These are phyloP conservation scores for Nakataea oryzae DNA, from an alignment of 2,329 filamentous ascomycete genomes.

Conservation along the genomic window DNA sequence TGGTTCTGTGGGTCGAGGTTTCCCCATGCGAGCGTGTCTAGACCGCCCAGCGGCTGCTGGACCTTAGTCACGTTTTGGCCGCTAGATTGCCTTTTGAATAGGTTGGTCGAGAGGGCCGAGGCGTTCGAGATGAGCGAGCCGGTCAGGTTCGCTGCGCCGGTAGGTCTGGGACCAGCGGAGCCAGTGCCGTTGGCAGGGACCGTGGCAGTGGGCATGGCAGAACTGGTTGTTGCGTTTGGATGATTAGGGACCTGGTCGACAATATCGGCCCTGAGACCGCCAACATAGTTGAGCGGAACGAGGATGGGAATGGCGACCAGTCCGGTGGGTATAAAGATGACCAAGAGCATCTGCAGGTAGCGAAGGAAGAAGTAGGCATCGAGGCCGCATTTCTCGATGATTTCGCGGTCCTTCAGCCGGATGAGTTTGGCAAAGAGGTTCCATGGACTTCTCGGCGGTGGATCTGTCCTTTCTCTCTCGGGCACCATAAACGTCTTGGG, in stretches of 20 bases:
- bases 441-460: constrained; percentile 50
- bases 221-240: constrained; percentile 18
- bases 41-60: constrained; percentile 27
- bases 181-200: not conserved
- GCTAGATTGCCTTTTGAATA: not conserved
- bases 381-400: constrained; percentile 91
- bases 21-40: constrained; percentile 80
- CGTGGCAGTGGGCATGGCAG: constrained; percentile 18
- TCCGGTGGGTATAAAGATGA: constrained; percentile 84
- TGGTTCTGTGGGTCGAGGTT: constrained; percentile 64
- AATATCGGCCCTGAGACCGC: constrained; percentile 52
- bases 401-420: constrained; percentile 61
- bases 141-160: not conserved
- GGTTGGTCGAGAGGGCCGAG: not conserved
- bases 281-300: constrained; percentile 72
- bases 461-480: constrained; percentile 70
- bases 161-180: not conserved
- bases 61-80: not conserved
- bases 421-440: constrained; percentile 49
- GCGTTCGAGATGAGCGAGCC: not conserved
- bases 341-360: constrained; percentile 65
- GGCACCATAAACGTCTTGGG: constrained; percentile 80
- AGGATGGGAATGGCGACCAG: constrained; percentile 73
- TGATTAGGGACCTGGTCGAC: constrained; percentile 26
- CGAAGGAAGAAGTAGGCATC: constrained; percentile 97